Conservation (phyloP, 139 green algal species). For the Chlorella sp. region DNA sequence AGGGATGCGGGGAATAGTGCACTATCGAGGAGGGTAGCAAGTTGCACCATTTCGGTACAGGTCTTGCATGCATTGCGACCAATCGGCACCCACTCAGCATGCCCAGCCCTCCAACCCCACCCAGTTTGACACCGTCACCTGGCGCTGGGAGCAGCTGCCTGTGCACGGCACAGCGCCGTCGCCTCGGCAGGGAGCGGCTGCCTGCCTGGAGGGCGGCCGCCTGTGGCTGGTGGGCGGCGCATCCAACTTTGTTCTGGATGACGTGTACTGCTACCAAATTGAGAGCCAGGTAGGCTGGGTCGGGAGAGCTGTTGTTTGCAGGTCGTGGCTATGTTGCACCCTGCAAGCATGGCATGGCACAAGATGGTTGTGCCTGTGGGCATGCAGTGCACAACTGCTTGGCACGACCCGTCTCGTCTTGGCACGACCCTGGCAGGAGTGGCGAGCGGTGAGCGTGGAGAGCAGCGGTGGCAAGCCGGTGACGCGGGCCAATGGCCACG, state of each 20-base stretch:
- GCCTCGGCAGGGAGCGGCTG: conserved; percentile 65
- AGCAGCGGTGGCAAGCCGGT: neutral
- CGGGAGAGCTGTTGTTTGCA: neutral
- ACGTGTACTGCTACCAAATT: conserved; percentile 50
- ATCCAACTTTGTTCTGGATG: conserved; percentile 88
- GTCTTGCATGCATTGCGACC: too few relatives aligned
- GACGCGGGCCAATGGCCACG: neutral
- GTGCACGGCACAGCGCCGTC: conserved; percentile 67
- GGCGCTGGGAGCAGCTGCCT: conserved; percentile 8
- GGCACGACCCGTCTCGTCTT: too few relatives aligned
- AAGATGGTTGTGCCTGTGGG: too few relatives aligned
- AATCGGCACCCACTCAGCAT: too few relatives aligned
- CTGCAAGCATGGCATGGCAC: too few relatives aligned
- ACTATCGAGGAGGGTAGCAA: too few relatives aligned
- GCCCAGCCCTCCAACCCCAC: too few relatives aligned
- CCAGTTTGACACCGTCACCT: neutral
- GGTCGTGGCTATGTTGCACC: too few relatives aligned
- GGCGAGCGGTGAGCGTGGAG: neutral
- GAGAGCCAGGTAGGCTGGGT: neutral
- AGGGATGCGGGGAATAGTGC: too few relatives aligned
- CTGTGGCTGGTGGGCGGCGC: conserved; percentile 80
- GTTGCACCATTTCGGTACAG: too few relatives aligned
- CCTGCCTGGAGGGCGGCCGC: conserved; percentile 34
- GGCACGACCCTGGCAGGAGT: neutral
- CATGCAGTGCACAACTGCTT: too few relatives aligned